phyloP scores from a whole-genome alignment of 106 monocot genomes.

The Acorus calamus region DNA sequence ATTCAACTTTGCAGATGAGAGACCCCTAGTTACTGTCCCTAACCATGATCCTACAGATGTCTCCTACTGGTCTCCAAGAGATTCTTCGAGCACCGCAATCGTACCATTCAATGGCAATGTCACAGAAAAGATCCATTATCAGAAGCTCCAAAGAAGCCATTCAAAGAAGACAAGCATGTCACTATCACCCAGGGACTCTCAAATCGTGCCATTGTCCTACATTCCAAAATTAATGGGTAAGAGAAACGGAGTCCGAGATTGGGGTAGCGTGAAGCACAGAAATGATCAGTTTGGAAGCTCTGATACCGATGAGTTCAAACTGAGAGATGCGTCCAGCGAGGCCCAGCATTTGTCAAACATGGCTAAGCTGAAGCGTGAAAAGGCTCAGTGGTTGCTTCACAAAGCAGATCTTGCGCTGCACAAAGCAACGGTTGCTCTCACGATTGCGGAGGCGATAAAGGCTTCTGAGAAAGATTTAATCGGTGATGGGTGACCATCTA shows the following conservation, averaged over 20 bases:
- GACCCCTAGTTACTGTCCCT: slow-evolving; percentile 2
- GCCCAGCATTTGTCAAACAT: slow-evolving; percentile 65
- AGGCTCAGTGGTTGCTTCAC: slow-evolving; percentile 64
- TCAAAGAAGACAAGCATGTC: slow-evolving; percentile 21
- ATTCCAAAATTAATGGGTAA: slow-evolving; percentile 16
- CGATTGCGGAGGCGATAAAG: slow-evolving; percentile 68
- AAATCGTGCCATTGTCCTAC: slow-evolving; percentile 10
- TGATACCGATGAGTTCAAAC: slow-evolving; percentile 51
- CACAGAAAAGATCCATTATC: slow-evolving; percentile 20
- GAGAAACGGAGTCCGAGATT: slow-evolving; percentile 7
- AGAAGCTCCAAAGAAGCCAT: slow-evolving; percentile 18
- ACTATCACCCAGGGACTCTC: slow-evolving; percentile 17
- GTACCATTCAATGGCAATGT: slow-evolving; percentile 7
- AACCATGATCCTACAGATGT: slow-evolving; percentile 29
- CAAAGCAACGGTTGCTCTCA: slow-evolving; percentile 58
- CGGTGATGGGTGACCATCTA: slow-evolving; percentile 9
- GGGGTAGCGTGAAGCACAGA: no score
- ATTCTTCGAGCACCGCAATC: slow-evolving; percentile 12
- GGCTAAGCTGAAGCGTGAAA: slow-evolving; percentile 84
- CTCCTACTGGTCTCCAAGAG: slow-evolving; percentile 22
- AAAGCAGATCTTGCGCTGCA: slow-evolving; percentile 81
- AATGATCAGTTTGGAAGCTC: neutral
- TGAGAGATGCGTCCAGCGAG: slow-evolving; percentile 57
- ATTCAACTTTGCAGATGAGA: slow-evolving; percentile 25
- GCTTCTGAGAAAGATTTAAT: slow-evolving; percentile 27